Conservation (phyloP, 352 stramenopile genomes). For the Globisporangium nunn region DNA sequence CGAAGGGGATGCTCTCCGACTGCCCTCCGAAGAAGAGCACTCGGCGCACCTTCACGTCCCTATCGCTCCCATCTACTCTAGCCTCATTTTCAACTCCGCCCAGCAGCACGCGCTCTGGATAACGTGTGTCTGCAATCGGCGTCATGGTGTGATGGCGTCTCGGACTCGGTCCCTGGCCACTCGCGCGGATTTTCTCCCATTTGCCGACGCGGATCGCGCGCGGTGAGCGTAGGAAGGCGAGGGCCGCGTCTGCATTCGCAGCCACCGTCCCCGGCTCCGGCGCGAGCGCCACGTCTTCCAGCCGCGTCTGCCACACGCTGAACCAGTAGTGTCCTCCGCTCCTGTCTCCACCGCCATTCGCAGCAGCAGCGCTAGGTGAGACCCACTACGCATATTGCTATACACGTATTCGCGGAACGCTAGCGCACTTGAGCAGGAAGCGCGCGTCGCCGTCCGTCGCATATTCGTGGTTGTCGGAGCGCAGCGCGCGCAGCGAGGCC, state of each 20-base stretch:
- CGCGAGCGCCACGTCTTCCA: constrained; percentile 19
- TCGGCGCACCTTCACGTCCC: constrained; percentile 26
- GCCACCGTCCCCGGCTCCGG: neutral
- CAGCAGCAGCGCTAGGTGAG: neutral
- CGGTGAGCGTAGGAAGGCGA: constrained; percentile 34
- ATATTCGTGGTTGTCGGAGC: constrained; percentile 73
- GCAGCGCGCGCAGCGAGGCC: constrained; percentile 45
- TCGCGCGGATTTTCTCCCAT: constrained; percentile 52
- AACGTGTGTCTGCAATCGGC: constrained; percentile 29
- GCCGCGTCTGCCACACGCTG: constrained; percentile 38
- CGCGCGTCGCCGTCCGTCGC: constrained; percentile 22
- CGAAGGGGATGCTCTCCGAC: constrained; percentile 57
- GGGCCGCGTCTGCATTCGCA: constrained; percentile 3
- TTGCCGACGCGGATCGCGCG: constrained; percentile 35
- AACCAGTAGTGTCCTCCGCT: constrained; percentile 79
- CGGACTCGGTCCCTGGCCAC: constrained; percentile 35
- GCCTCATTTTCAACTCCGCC: neutral
- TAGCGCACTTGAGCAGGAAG: constrained; percentile 39
- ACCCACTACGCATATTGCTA: neutral
- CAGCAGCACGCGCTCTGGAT: constrained; percentile 15
- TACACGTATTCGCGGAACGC: neutral
- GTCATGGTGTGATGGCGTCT: constrained; percentile 64
- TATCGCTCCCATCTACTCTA: neutral
- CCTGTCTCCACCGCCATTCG: constrained; percentile 9
- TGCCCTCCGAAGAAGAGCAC: constrained; percentile 67